Percentiles rank a stretch among this genome's conserved stretches.
Conservation (phyloP, 2,329 filamentous ascomycete species). For the Penicillium sp. region DNA sequence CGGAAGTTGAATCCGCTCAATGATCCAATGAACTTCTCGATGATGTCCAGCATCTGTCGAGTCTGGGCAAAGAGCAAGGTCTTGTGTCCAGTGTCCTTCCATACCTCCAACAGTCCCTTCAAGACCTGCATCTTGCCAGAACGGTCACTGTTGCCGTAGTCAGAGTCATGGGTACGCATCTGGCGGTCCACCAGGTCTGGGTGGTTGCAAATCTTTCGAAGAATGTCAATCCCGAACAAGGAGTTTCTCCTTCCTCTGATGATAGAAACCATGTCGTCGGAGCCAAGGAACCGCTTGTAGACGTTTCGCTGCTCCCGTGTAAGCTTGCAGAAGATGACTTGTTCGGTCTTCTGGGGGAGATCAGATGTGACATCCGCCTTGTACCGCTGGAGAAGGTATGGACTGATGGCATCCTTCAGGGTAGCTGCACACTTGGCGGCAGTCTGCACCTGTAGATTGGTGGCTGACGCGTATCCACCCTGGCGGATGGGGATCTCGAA, state of each 20-base stretch:
- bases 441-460: conserved; percentile 90
- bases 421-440: conserved; percentile 93
- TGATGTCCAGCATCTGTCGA: conserved; percentile 91
- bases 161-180: conserved; percentile 58
- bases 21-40: conserved; percentile 75
- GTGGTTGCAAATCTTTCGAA: conserved; percentile 97
- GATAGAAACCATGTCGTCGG: conserved; percentile 84
- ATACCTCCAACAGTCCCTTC: conserved; percentile 80
- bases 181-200: conserved; percentile 80
- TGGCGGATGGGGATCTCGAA: conserved; percentile 93
- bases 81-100: conserved; percentile 92
- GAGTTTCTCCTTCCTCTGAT: conserved; percentile 73
- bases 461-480: conserved; percentile 93
- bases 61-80: conserved; percentile 91
- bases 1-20: conserved; percentile 73
- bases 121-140: conserved; percentile 97
- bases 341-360: conserved; percentile 91
- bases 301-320: conserved; percentile 75
- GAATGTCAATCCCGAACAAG: conserved; percentile 84
- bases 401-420: conserved; percentile 88
- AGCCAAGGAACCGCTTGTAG: conserved; percentile 79
- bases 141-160: conserved; percentile 74
- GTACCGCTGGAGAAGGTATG: conserved; percentile 87
- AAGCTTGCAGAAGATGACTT: conserved; percentile 93
- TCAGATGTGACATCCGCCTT: conserved; percentile 94